Conservation (phyloP, 2,329 filamentous ascomycete species). For the Pseudogymnoascus sp. region DNA sequence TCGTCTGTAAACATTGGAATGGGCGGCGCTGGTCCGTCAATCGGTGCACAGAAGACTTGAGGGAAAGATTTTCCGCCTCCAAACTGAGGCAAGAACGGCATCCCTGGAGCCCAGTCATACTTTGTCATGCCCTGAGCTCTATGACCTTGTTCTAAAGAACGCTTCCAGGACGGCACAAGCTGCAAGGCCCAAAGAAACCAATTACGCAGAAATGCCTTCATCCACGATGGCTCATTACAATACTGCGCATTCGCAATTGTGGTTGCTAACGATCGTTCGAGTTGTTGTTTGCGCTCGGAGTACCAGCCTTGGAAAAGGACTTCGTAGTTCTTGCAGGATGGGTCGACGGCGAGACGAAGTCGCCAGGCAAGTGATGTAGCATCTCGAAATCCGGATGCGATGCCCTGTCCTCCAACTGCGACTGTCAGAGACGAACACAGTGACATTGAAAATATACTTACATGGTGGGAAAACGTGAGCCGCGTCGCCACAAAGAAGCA, state of each 20-base stretch:
- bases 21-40: background rate
- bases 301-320: conserved; percentile 28
- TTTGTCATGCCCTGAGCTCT: conserved; percentile 26
- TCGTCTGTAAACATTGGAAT: conserved; percentile 28
- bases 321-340: conserved; percentile 18
- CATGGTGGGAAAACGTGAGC: conserved; percentile 46
- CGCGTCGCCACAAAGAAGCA: conserved; percentile 39
- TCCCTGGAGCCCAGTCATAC: conserved; percentile 24
- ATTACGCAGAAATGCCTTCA: conserved; percentile 28
- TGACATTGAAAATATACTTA: too few species aligned
- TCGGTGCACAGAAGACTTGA: conserved; percentile 28
- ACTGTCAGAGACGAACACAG: too few species aligned
- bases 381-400: conserved; percentile 34
- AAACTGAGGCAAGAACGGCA: conserved; percentile 27
- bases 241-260: conserved; percentile 30
- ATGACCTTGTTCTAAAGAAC: conserved; percentile 24
- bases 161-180: conserved; percentile 26
- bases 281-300: conserved; percentile 31
- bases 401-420: conserved; percentile 34
- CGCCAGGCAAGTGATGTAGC: conserved; percentile 32
- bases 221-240: conserved; percentile 23
- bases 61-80: conserved; percentile 28
- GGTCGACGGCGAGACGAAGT: conserved; percentile 24
- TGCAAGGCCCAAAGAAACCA: conserved; percentile 28
- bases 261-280: conserved; percentile 28